Evolutionary conservation across 2,329 filamentous ascomycete species (phyloP).

Genomic region (Alternaria conjuncta): DNA sequence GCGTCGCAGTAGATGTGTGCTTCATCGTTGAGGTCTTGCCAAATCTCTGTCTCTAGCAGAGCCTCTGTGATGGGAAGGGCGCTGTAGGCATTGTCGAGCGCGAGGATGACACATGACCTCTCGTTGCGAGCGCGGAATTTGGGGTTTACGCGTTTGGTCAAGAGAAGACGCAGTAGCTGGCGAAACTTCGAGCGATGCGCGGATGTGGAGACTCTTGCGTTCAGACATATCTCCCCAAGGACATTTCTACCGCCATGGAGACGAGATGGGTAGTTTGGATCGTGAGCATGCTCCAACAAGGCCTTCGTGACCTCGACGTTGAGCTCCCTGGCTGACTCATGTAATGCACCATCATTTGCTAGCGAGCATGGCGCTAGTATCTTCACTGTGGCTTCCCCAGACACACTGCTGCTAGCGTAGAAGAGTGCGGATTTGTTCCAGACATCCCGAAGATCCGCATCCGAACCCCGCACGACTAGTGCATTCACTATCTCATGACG

Average conservation of each 20-base stretch:
- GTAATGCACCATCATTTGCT: slow-evolving; percentile 69
- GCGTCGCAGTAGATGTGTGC: slow-evolving; percentile 50
- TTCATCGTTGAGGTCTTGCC: slow-evolving; percentile 69
- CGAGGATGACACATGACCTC: slow-evolving; percentile 66
- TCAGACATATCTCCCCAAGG: slow-evolving; percentile 68
- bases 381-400: slow-evolving; percentile 33
- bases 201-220: slow-evolving; percentile 56
- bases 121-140: slow-evolving; percentile 60
- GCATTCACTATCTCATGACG: slow-evolving; percentile 64
- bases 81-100: slow-evolving; percentile 62
- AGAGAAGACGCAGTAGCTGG: slow-evolving; percentile 61
- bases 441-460: slow-evolving; percentile 65
- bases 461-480: slow-evolving; percentile 65
- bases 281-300: slow-evolving; percentile 65
- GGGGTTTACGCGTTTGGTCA: slow-evolving; percentile 64
- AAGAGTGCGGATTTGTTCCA: slow-evolving; percentile 65
- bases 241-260: slow-evolving; percentile 68
- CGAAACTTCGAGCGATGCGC: slow-evolving; percentile 35
- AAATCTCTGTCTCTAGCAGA: slow-evolving; percentile 68
- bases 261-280: slow-evolving; percentile 69
- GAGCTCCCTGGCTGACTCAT: slow-evolving; percentile 67
- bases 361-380: slow-evolving; percentile 64
- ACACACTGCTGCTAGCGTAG: slow-evolving; percentile 62
- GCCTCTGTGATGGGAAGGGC: slow-evolving; percentile 63
- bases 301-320: slow-evolving; percentile 64